Conservation (phyloP, 768 basidiomycete genomes). For the Russula sp. region DNA sequence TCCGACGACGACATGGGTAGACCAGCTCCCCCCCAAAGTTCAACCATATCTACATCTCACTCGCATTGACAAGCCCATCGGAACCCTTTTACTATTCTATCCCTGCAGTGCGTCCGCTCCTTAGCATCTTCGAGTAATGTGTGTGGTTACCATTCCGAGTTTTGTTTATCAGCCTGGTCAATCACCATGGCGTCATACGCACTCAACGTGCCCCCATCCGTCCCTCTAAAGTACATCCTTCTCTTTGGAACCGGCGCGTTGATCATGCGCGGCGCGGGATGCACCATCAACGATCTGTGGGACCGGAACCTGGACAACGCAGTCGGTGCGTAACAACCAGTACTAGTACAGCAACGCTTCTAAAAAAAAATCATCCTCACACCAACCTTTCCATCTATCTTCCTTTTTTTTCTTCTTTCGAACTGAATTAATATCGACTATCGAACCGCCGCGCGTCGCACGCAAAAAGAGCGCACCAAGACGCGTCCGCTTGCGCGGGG, state of each 20-base stretch:
- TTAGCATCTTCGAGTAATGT: background rate
- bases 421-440: background rate
- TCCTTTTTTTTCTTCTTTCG: too few species aligned
- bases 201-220: constrained; percentile 58
- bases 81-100: constrained; percentile 85
- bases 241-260: constrained; percentile 89
- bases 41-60: constrained; percentile 84
- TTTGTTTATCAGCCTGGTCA: constrained; percentile 84
- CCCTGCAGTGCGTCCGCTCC: constrained; percentile 78
- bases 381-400: background rate
- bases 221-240: constrained; percentile 69
- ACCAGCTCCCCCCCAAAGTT: constrained; percentile 53
- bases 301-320: constrained; percentile 87
- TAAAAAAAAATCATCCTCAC: background rate
- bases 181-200: constrained; percentile 96
- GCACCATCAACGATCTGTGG: constrained; percentile 99
- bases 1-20: constrained; percentile 56
- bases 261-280: constrained; percentile 97
- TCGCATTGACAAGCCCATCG: constrained; percentile 94
- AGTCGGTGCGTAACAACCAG: constrained; percentile 70
- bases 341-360: too few species aligned
- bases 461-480: constrained; percentile 69
- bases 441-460: background rate
- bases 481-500: constrained; percentile 84
- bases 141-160: too few species aligned